Percentiles rank a stretch among this genome's conserved stretches.
These are phyloP conservation scores for Phytophthora lateralis DNA, from an alignment of 352 stramenopile species.

Conservation along the genomic window DNA sequence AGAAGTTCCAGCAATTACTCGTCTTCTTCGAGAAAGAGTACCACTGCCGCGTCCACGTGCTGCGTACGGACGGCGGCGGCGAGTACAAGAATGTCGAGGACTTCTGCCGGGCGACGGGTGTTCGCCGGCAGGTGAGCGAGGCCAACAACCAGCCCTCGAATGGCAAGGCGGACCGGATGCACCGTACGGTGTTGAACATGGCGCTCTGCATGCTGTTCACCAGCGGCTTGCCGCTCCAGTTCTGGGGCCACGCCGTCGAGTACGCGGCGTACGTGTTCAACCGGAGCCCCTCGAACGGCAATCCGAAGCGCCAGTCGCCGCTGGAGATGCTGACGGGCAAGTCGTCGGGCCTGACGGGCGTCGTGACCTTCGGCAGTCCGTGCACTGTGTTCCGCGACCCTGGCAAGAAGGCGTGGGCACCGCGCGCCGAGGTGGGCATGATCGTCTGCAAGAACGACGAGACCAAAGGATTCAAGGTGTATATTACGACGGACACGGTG, in stretches of 20 bases:
- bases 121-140: slow-evolving; percentile 27
- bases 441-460: not conserved
- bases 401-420: slow-evolving; percentile 3
- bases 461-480: not conserved
- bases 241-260: slow-evolving; percentile 33
- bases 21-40: slow-evolving; percentile 7
- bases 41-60: slow-evolving; percentile 8
- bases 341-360: slow-evolving; percentile 1
- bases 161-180: slow-evolving; percentile 39
- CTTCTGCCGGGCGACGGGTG: slow-evolving; percentile 22
- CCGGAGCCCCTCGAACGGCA: slow-evolving; percentile 14
- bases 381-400: slow-evolving; percentile 10
- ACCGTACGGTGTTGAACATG: slow-evolving; percentile 39
- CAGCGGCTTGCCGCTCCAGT: slow-evolving; percentile 11
- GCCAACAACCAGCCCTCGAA: slow-evolving; percentile 28
- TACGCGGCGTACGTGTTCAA: slow-evolving; percentile 38
- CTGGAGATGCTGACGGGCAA: slow-evolving; percentile 9
- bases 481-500: not conserved
- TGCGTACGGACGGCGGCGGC: slow-evolving; percentile 13
- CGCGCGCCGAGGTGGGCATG: slow-evolving; percentile 2
- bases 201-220: slow-evolving; percentile 33
- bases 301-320: slow-evolving; percentile 5
- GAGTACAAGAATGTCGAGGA: slow-evolving; percentile 34
- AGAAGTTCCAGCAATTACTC: slow-evolving; percentile 15
- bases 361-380: slow-evolving; percentile 15